Base-by-base conservation (phyloP, 352 stramenopile genomes). In the Phytopythium chamaehyphon region DNA sequence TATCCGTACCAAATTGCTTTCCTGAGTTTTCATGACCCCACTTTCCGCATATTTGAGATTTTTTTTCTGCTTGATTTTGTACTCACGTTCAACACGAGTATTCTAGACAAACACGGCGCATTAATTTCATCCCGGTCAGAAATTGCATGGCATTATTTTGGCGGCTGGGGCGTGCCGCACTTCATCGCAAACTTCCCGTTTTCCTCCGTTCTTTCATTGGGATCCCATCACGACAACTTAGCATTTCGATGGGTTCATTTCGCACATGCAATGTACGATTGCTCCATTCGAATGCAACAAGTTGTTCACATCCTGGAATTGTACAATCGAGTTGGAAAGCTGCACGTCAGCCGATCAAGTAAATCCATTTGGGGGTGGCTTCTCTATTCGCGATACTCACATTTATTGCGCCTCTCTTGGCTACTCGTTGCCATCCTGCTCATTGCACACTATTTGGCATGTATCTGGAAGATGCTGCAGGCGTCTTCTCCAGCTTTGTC, bases 381-480 rank as follows among this genome's bases (percentile, higher is more conserved):
- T 16, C 38, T 76, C 16, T 83, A 81, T 47, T 84, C 69, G 2
- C 62, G 70, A 5, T 80, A 75, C 39, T 74, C 59, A 0, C 64
- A 84, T 51, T 38, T 81, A 2, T 47, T 84, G 23, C 57, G 61
- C 0, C 65, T 86, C 16, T 39, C 63, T 12, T 66, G 64, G 51
- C 61, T 84, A 37, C 49, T 86, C 1, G 28, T 69, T 0, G 22
- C 61, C 18, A 54, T 86, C 8, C 50, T 82, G 51, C 38, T 77
- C 22, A 69, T 81, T 21, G 58, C 73, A 3, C 76, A 86, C 61
- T 71, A 76, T 33, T 59, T 81, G 7, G 70, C 73, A 0, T 88
- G 73, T 18, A 54, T 59, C 23, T 88, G 76, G 76, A 55, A 66
- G 35, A 33, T 57, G 14, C 47, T 83, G 9, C 46, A 52, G 31